These are phyloP conservation scores for Kalmusia sp. DNA, from an alignment of 2,329 filamentous ascomycete genomes.

Conservation along the genomic window DNA sequence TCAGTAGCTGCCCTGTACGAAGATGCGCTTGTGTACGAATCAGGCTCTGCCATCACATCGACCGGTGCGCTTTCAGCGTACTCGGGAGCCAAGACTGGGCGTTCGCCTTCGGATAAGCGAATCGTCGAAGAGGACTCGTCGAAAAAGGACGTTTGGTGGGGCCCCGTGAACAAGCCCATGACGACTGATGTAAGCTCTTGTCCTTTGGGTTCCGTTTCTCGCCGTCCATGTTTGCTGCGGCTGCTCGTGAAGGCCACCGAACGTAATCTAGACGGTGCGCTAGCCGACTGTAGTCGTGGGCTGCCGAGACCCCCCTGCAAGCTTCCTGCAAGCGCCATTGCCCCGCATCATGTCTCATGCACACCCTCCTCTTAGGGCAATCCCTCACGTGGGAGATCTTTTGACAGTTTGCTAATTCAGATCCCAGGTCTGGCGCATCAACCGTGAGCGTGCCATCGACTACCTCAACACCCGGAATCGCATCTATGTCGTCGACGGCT, in stretches of 20 bases:
- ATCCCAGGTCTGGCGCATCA: conserved; percentile 95
- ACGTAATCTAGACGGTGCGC: conserved; percentile 44
- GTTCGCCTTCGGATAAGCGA: conserved; percentile 96
- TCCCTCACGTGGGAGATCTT: conserved; percentile 25
- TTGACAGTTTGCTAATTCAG: conserved; percentile 33
- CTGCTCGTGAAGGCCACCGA: conserved; percentile 37
- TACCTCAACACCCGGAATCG: conserved; percentile 99
- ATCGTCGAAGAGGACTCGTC: conserved; percentile 92
- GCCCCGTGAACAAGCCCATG: conserved; percentile 99
- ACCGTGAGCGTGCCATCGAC: conserved; percentile 97
- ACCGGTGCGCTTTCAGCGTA: conserved; percentile 95
- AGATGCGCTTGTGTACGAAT: conserved; percentile 98
- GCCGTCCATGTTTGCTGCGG: conserved; percentile 16
- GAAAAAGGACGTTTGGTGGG: conserved; percentile 97
- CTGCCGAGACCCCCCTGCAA: conserved; percentile 35
- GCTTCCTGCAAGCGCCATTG: conserved; percentile 37
- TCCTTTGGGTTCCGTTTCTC: conserved; percentile 18
- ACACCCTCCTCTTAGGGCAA: conserved; percentile 20
- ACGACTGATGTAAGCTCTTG: conserved; percentile 79
- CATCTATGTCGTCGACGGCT: conserved; percentile 98
- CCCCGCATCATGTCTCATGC: conserved; percentile 43
- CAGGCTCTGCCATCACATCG: conserved; percentile 95
- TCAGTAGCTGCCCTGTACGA: conserved; percentile 96
- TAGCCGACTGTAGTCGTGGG: conserved; percentile 35
- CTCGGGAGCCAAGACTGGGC: conserved; percentile 97